Evolutionary conservation across 2,329 filamentous ascomycete species (phyloP).

Genomic region (Pseudopithomyces chartarum): DNA sequence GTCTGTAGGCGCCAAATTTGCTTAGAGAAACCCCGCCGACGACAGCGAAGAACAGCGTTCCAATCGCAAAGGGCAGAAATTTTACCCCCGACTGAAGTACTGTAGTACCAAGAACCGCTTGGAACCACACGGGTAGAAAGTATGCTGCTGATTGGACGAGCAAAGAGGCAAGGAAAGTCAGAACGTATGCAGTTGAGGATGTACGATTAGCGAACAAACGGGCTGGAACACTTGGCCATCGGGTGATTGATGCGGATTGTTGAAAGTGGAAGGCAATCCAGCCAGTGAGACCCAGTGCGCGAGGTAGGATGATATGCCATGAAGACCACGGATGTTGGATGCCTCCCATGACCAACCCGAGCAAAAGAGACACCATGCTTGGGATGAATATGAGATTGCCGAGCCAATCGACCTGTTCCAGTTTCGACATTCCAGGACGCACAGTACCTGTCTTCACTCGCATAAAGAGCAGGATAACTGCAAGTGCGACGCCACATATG

Average conservation of each 20-base stretch:
- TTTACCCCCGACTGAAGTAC: conserved; percentile 40
- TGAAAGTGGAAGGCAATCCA: conserved; percentile 42
- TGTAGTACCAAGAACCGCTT: conserved; percentile 43
- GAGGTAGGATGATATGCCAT: conserved; percentile 45
- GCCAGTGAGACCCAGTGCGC: conserved; percentile 49
- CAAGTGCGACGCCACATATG: conserved; percentile 19
- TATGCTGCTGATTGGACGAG: conserved; percentile 41
- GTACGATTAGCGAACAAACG: conserved; percentile 50
- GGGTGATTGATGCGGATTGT: conserved; percentile 35
- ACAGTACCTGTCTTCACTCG: conserved; percentile 46
- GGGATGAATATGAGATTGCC: conserved; percentile 38
- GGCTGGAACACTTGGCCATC: conserved; percentile 33
- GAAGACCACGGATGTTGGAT: conserved; percentile 47
- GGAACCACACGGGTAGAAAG: conserved; percentile 54
- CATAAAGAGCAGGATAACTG: conserved; percentile 19
- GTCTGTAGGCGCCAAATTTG: conserved; percentile 26
- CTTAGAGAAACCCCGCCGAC: conserved; percentile 20
- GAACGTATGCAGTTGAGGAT: conserved; percentile 30
- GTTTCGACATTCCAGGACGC: conserved; percentile 5
- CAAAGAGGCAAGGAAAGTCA: conserved; percentile 46
- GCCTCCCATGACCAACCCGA: conserved; percentile 50
- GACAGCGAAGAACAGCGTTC: background rate
- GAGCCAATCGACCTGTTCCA: conserved; percentile 33
- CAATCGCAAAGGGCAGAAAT: conserved; percentile 32
- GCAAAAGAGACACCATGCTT: conserved; percentile 42